phyloP scores from a whole-genome alignment of 805 yeast genomes.

The Kuraishia capsulata region DNA sequence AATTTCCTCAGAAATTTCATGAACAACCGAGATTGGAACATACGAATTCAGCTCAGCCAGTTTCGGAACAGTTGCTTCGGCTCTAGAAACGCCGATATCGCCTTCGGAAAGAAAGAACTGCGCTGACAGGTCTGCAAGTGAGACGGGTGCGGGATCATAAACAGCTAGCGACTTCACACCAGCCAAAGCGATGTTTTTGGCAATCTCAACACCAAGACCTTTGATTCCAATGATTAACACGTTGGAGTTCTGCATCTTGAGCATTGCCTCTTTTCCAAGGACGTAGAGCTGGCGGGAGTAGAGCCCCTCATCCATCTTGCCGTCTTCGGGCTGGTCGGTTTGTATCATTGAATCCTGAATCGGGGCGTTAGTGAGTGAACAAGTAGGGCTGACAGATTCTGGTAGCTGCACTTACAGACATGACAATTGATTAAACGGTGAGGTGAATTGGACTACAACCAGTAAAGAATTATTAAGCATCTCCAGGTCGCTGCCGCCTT shows the following conservation, averaged over 20 bases:
- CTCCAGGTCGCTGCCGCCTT: too few relatives aligned
- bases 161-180: conserved; percentile 90
- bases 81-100: conserved; percentile 78
- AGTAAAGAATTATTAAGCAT: too few relatives aligned
- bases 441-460: too few relatives aligned
- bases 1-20: conserved; percentile 42
- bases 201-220: conserved; percentile 94
- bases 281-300: conserved; percentile 97
- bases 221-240: conserved; percentile 85
- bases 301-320: conserved; percentile 80
- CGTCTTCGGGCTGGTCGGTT: conserved; percentile 22
- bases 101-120: conserved; percentile 72
- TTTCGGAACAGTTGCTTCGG: conserved; percentile 53
- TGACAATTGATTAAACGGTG: too few relatives aligned
- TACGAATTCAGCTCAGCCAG: conserved; percentile 81
- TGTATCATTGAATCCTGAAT: background rate
- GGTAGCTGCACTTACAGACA: conserved; percentile 1
- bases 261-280: conserved; percentile 96
- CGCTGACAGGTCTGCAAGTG: conserved; percentile 68
- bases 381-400: background rate
- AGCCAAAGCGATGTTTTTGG: conserved; percentile 92
- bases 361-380: too few relatives aligned
- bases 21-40: conserved; percentile 71
- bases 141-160: conserved; percentile 70
- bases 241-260: conserved; percentile 88